phyloP scores from a whole-genome alignment of 805 yeast genomes.

The Wickerhamomyces silvicola region DNA sequence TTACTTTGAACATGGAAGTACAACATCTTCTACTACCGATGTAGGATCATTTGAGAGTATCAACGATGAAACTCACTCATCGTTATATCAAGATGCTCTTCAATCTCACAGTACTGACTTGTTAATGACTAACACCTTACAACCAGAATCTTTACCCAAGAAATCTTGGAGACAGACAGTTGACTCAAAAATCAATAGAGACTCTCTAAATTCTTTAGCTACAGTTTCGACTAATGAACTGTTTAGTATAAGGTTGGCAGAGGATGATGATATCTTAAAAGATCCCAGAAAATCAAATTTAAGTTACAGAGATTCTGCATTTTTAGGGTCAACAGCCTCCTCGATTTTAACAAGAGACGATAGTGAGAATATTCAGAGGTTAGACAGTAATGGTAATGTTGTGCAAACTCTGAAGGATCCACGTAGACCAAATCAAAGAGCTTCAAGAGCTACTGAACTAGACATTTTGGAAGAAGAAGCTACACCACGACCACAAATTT shows the following conservation, averaged over 20 bases:
- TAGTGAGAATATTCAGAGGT: constrained; percentile 22
- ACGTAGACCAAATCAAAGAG: constrained; percentile 10
- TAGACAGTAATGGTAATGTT: constrained; percentile 24
- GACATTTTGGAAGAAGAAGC: constrained; percentile 20
- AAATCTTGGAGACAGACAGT: constrained; percentile 54
- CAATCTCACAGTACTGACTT: constrained; percentile 35
- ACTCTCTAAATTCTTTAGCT: constrained; percentile 65
- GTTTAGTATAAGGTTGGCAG: constrained; percentile 70
- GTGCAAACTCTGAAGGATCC: constrained; percentile 11
- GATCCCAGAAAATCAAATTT: constrained; percentile 36
- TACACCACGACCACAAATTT: constrained; percentile 9
- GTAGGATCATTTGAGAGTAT: constrained; percentile 29
- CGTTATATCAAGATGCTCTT: constrained; percentile 32
- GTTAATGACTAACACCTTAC: constrained; percentile 20
- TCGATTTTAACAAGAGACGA: constrained; percentile 21
- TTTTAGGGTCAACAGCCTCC: constrained; percentile 23
- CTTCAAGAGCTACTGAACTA: constrained; percentile 17
- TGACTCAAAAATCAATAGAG: constrained; percentile 36
- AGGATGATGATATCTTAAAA: constrained; percentile 41
- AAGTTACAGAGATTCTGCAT: constrained; percentile 36
- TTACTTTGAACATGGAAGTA: constrained; percentile 26
- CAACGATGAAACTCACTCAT: constrained; percentile 23
- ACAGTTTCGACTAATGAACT: constrained; percentile 84
- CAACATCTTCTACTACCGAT: constrained; percentile 47
- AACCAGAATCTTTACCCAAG: constrained; percentile 25